These are phyloP conservation scores for Rhododendron griersonianum DNA, from an alignment of 148 eudicot genomes.

Conservation along the genomic window DNA sequence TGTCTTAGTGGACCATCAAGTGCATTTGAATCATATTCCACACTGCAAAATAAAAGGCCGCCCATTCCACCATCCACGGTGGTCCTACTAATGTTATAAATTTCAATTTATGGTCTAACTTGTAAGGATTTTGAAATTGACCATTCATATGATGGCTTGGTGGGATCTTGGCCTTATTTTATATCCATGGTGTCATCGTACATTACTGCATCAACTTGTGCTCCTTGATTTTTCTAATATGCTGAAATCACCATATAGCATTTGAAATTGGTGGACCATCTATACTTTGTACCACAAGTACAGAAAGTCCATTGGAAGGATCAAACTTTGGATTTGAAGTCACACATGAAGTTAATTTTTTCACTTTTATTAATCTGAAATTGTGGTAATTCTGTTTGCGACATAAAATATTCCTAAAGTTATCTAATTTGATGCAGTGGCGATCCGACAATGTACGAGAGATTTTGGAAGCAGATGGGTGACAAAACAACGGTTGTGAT, in stretches of 20 bases:
- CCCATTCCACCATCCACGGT: slow-evolving; percentile 4
- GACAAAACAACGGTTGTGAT: slow-evolving; percentile 60
- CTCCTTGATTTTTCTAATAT: slow-evolving; percentile 1
- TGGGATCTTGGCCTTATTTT: background rate
- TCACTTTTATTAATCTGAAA: background rate
- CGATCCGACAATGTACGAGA: slow-evolving; percentile 96
- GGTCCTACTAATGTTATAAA: slow-evolving; percentile 3
- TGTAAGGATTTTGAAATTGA: background rate
- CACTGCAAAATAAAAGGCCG: background rate
- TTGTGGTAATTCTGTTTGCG: background rate
- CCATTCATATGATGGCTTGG: background rate
- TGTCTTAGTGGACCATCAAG: slow-evolving; percentile 6
- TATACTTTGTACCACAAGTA: background rate
- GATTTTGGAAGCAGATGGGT: slow-evolving; percentile 65
- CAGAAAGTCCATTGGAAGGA: background rate
- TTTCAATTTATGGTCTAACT: background rate
- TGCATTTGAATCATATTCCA: background rate
- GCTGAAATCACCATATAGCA: background rate
- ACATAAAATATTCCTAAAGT: background rate
- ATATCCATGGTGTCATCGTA: background rate
- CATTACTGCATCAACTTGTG: background rate
- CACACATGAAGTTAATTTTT: background rate
- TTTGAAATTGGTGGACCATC: background rate
- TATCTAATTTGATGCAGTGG: slow-evolving; percentile 48
- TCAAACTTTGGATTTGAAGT: background rate